Base-by-base conservation (phyloP, 352 stramenopile species). In the Phytophthora hybrid region DNA sequence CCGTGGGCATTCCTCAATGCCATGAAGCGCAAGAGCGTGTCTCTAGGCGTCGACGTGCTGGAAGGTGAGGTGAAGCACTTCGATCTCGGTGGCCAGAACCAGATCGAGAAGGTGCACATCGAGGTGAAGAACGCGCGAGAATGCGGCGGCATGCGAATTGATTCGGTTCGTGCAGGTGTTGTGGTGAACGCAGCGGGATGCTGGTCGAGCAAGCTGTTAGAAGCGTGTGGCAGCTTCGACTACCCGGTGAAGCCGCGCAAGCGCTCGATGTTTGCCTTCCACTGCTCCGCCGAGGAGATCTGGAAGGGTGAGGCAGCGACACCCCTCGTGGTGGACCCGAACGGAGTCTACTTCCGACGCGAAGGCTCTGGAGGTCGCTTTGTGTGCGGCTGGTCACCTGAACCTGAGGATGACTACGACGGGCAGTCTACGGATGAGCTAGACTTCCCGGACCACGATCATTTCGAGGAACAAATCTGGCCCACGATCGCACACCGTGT, bases 391-490 rank as follows among this genome's bases (percentile, higher is more conserved):
- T 82, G 88, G 31, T 94, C 88, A 18, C 89, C 88, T 19, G 71
- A 84, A 0, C 69, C 80, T 26, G 77, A 83, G 5, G 68, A 92
- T 54, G 89, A 96, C 72, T 77, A 78, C 9, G 82, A 96, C 53
- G 85, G 88, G 32, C 59, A 80, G 32, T 90, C 79, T 5, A 78
- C 80, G 13, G 83, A 90, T n/a, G 89, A 96, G 61, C 76, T 93
- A 4, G 76, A 93, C 44, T 83, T 73, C 51, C 87, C 88, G 1
- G 85, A 94, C 26, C 79, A 96, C 69, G 64, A 83, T 4, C 69
- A 91, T 44, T 96, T 95, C 47, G 87, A 94, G 52, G 79, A 93
- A 51, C 61, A 91, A 19, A 90, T 95, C 65, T 96, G 89, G 89
- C 89, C 89, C 16, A 93, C 87, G 16, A 92, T 96, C 47, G 89